phyloP scores from a whole-genome alignment of 1,284 basidiomycete species.

The Cryptococcus maquisensis region DNA sequence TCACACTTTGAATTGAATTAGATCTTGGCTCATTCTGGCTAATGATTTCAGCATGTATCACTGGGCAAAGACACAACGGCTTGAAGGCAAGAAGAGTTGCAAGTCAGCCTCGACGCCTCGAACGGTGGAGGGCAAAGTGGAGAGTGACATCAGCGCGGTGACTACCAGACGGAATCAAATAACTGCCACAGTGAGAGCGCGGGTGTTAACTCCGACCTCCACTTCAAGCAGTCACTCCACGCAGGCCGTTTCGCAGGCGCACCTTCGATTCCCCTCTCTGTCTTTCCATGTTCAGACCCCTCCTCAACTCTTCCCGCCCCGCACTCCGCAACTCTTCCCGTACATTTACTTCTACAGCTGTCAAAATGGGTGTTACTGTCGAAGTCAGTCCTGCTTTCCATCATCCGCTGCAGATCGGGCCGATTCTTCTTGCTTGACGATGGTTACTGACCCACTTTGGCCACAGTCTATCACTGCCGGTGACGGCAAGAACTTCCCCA shows the following conservation, averaged over 20 bases:
- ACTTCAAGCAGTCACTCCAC: neutral
- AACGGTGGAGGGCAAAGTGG: too few species aligned
- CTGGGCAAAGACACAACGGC: too few species aligned
- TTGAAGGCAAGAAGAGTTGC: too few species aligned
- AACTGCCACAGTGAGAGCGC: slow-evolving; percentile 3
- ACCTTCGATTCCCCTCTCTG: neutral
- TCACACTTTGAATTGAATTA: slow-evolving; percentile 44
- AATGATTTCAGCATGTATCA: too few species aligned
- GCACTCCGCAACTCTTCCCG: slow-evolving; percentile 15
- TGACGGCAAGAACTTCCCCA: slow-evolving; percentile 49
- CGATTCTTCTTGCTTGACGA: neutral
- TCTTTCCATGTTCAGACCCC: slow-evolving; percentile 15
- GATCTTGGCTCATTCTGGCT: slow-evolving; percentile 9
- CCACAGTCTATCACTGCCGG: slow-evolving; percentile 43
- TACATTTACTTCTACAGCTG: slow-evolving; percentile 37
- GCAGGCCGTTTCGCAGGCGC: neutral
- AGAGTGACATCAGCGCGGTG: too few species aligned
- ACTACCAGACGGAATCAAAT: neutral
- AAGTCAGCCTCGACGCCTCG: too few species aligned
- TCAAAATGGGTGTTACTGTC: slow-evolving; percentile 49
- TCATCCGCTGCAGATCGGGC: neutral
- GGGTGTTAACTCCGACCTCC: slow-evolving; percentile 9
- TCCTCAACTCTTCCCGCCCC: slow-evolving; percentile 18
- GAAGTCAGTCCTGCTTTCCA: slow-evolving; percentile 26
- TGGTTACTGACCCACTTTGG: neutral